Percentiles rank a stretch among this genome's conserved stretches.
phyloP scores from a whole-genome alignment of 257 asterid genomes.

The Gentiana dahurica region DNA sequence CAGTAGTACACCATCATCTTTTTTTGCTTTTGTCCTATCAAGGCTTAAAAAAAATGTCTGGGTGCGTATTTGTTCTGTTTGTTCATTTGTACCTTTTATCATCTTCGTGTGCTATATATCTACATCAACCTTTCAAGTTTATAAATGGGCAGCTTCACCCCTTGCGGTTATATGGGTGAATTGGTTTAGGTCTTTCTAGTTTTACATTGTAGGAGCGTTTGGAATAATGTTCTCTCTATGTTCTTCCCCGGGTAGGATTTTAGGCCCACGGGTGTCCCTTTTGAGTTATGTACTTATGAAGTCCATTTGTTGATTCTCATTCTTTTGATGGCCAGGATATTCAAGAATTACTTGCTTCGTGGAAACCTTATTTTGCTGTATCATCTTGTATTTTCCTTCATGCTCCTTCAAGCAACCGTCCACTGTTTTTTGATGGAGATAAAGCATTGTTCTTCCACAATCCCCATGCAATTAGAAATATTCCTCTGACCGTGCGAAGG shows the following conservation, averaged over 20 bases:
- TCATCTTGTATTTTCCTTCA: conserved; percentile 59
- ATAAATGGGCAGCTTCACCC: background rate
- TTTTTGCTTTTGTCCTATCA: background rate
- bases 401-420: conserved; percentile 78
- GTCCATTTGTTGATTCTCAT: conserved; percentile 12
- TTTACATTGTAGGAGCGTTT: no score
- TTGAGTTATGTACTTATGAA: background rate
- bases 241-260: no score
- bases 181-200: no score
- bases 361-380: conserved; percentile 66
- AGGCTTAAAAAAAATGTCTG: background rate
- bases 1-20: no score
- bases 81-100: background rate
- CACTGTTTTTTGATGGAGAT: conserved; percentile 76
- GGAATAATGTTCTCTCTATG: no score
- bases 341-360: conserved; percentile 59
- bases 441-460: conserved; percentile 51
- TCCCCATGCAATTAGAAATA: conserved; percentile 50
- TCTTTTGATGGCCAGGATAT: conserved; percentile 52
- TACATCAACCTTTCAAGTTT: background rate
- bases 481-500: conserved; percentile 78
- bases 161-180: no score
- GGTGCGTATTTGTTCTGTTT: background rate
- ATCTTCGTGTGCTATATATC: background rate
- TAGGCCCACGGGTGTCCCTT: no score